Evolutionary conservation across 345 rosid species (phyloP).

Genomic region (Populus pruinosa): DNA sequence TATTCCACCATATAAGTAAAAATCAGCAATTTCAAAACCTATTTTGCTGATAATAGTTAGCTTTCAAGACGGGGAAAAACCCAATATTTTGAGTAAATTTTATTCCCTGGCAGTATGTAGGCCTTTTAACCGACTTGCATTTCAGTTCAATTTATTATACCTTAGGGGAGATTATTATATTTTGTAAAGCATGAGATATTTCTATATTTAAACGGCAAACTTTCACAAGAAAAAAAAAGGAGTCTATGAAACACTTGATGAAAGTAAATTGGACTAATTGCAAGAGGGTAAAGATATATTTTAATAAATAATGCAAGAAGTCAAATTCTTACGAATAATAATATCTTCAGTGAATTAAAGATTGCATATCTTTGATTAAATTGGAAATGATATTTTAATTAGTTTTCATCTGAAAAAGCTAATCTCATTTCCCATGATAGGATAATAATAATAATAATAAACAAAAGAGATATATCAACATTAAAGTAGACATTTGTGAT

Average conservation of each 20-base stretch:
- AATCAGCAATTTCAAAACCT: too few species aligned
- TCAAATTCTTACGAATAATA: background rate
- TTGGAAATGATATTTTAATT: background rate
- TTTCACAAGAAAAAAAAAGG: background rate
- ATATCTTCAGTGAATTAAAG: background rate
- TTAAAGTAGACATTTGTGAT: too few species aligned
- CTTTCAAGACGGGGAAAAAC: too few species aligned
- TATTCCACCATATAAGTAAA: slow-evolving; percentile 23
- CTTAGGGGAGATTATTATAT: background rate
- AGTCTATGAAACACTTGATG: background rate
- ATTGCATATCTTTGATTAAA: background rate
- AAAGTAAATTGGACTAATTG: background rate
- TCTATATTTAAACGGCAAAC: background rate
- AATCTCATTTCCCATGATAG: too few species aligned
- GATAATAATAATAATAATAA: background rate
- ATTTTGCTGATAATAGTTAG: too few species aligned
- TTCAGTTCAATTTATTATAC: background rate
- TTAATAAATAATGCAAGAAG: too few species aligned
- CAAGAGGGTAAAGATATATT: background rate
- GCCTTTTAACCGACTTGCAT: too few species aligned
- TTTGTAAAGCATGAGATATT: background rate
- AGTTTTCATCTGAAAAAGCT: too few species aligned
- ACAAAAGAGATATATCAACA: too few species aligned
- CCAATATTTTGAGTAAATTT: too few species aligned
- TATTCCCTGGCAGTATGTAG: too few species aligned